Percentiles rank a stretch among this genome's conserved stretches.
Conservation (phyloP, 169 alveolate species). For the Cryptosporidium ubiquitum region DNA sequence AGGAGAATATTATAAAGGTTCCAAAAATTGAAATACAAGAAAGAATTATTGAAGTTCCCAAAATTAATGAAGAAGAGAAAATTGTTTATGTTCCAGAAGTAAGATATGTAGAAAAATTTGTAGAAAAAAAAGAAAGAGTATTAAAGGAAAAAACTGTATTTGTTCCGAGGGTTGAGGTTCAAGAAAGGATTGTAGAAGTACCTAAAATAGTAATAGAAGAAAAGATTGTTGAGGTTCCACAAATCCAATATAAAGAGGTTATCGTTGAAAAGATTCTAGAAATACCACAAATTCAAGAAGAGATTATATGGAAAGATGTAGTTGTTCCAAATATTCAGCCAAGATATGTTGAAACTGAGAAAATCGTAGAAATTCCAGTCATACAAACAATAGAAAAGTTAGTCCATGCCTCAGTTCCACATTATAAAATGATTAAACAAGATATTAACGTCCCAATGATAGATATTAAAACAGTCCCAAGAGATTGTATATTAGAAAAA, state of each 20-base stretch:
- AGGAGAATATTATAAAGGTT: conserved; percentile 53
- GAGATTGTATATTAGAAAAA: conserved; percentile 53
- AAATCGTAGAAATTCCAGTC: conserved; percentile 49
- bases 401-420: conserved; percentile 60
- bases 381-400: conserved; percentile 60
- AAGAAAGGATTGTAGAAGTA: conserved; percentile 67
- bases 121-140: conserved; percentile 46
- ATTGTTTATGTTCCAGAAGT: conserved; percentile 60
- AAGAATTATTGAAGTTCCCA: conserved; percentile 69
- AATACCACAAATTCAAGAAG: conserved; percentile 63
- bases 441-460: conserved; percentile 45
- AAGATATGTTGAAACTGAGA: conserved; percentile 53
- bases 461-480: conserved; percentile 31
- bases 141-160: conserved; percentile 53
- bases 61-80: conserved; percentile 64
- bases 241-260: conserved; percentile 62
- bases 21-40: conserved; percentile 74
- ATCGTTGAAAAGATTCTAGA: conserved; percentile 50
- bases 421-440: conserved; percentile 43
- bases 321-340: conserved; percentile 70
- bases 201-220: conserved; percentile 70
- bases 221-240: conserved; percentile 58
- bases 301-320: conserved; percentile 64
- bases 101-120: conserved; percentile 68
- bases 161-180: conserved; percentile 62